Evolutionary conservation across 768 basidiomycete species (phyloP), one percentile per base, ranked within the genome.

Genomic region (Mycena olivaceomarginata): DNA sequence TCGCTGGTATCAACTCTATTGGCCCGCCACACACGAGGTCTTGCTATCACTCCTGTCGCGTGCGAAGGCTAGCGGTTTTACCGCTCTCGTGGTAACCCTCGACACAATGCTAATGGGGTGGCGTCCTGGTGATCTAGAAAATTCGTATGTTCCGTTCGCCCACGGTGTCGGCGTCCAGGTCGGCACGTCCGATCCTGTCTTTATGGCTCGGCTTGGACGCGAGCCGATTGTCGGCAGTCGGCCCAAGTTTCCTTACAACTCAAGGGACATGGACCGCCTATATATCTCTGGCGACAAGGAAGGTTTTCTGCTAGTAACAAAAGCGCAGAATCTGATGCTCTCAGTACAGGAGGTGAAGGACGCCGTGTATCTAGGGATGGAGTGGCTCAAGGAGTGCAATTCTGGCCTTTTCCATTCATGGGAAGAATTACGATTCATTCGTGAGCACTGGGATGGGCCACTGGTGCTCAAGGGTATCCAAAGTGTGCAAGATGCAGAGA

Each of bases 1-100:
- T 41, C 88, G 95, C 45, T 96, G 95, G 95, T 96, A 91, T 82
- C 96, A 97, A 82, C 89, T 96, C 1, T 96, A 97, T 83, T 95
- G 95, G 94, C 95, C 95, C 2, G 85, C 85, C 15, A 85, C 88
- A 9, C 82, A 93, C 60, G 93, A 93, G 5, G 83, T 95, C 31
- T 92, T 92, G 0, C 82, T 93, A 41, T 95, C 94, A 22, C 67
- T 96, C 37, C 89, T 97, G 25, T 85, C 86, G 15, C 91, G 95
- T 3, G 93, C 92, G 12, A 94, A 95, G 83, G 88, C 86, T 1
- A 91, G 85, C 70, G 93, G 93, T 16, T 97, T 92, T 85, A 91
- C 86, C 5, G 91, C 92, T 16, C 92, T 96, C 46, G 91, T 96
- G n/a, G 88, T 97, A 77, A 96, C 96, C 0, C 87, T 96, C 15